phyloP scores from a whole-genome alignment of 768 basidiomycete species.

The Kwoniella dejecticola region DNA sequence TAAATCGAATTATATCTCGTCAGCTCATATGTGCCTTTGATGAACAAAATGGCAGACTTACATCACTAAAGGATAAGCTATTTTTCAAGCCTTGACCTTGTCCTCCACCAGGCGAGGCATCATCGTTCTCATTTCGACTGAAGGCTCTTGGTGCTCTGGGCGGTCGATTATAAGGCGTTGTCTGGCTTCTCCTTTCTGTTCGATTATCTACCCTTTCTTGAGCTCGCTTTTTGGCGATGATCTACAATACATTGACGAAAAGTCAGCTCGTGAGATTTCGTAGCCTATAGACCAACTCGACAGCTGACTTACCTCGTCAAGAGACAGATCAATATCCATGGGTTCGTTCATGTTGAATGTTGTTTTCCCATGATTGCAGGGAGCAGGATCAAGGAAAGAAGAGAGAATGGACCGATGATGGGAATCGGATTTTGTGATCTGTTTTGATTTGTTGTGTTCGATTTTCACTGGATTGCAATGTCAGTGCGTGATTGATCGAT shows the following conservation, averaged over 20 bases:
- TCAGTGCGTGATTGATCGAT: too few relatives aligned
- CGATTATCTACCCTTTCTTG: not conserved
- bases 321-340: constrained; percentile 17
- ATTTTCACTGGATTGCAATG: too few relatives aligned
- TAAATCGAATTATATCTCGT: not conserved
- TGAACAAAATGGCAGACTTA: not conserved
- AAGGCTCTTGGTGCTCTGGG: not conserved
- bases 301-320: constrained; percentile 7
- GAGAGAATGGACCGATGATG: not conserved
- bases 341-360: constrained; percentile 10
- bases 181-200: not conserved
- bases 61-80: not conserved
- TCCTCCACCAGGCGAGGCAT: not conserved
- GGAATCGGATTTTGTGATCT: too few relatives aligned
- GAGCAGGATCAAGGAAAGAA: not conserved
- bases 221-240: constrained; percentile 9
- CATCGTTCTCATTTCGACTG: not conserved
- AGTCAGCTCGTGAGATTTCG: not conserved
- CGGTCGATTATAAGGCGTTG: not conserved
- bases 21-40: not conserved
- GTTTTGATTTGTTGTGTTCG: too few relatives aligned
- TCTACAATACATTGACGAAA: not conserved
- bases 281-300: not conserved
- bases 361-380: not conserved
- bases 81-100: not conserved